phyloP scores from a whole-genome alignment of 257 asterid species.

The Capsicum pubescens region DNA sequence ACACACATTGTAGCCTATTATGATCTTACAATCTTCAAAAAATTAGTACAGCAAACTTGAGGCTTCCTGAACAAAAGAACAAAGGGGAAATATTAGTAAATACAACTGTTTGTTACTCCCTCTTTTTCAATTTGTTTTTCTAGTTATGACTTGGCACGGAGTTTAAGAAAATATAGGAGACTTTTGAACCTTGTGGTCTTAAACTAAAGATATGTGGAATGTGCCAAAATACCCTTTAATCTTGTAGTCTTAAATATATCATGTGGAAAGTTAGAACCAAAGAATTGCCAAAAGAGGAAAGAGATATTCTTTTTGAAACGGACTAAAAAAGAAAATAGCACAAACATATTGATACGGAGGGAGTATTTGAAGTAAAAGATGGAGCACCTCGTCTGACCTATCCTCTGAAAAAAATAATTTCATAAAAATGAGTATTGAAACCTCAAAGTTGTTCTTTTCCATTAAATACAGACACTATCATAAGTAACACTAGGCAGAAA shows the following conservation, averaged over 20 bases:
- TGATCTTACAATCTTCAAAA: background rate
- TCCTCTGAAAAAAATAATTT: background rate
- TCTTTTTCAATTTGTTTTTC: too few species aligned
- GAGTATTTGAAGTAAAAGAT: background rate
- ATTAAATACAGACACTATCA: background rate
- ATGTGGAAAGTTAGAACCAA: too few species aligned
- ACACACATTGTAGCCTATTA: background rate
- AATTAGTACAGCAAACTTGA: background rate
- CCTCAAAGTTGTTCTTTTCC: background rate
- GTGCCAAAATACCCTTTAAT: too few species aligned
- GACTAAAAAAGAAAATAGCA: too few species aligned
- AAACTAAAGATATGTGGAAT: too few species aligned
- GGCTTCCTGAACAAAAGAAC: background rate
- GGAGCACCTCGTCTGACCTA: background rate
- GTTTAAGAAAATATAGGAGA: too few species aligned
- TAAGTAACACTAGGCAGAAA: background rate
- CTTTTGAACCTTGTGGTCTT: too few species aligned
- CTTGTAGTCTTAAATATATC: too few species aligned
- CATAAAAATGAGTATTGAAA: background rate
- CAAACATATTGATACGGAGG: too few species aligned
- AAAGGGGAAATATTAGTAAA: background rate
- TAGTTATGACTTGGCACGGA: too few species aligned
- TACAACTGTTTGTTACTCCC: background rate
- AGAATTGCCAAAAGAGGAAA: too few species aligned
- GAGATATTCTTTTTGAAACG: too few species aligned